phyloP scores from a whole-genome alignment of 805 yeast species.

The Candida manassasensis region DNA sequence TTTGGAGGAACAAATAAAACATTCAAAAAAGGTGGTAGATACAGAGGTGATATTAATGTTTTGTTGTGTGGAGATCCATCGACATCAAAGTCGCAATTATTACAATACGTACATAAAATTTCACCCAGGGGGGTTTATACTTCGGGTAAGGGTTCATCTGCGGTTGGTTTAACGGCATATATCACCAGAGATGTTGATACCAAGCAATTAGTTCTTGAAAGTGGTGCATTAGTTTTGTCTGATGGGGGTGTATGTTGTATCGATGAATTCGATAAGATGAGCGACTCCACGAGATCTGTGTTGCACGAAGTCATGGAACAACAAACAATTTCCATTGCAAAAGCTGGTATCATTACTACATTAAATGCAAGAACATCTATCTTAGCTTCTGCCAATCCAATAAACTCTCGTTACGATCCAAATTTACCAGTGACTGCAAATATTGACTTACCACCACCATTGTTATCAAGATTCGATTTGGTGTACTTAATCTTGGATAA shows the following conservation, averaged over 20 bases:
- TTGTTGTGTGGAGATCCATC: conserved; percentile 97
- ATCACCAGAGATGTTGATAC: conserved; percentile 93
- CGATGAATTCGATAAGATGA: conserved; percentile 99
- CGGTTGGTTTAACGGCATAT: conserved; percentile 97
- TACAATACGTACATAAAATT: conserved; percentile 93
- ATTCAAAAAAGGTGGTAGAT: conserved; percentile 85
- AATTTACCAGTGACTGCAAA: conserved; percentile 89
- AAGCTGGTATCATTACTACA: conserved; percentile 98
- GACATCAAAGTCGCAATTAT: conserved; percentile 89
- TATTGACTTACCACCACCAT: conserved; percentile 94
- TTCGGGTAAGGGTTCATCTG: conserved; percentile 98
- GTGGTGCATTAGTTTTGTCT: conserved; percentile 97
- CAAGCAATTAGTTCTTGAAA: conserved; percentile 85
- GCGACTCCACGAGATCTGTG: conserved; percentile 90
- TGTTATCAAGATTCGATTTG: conserved; percentile 89
- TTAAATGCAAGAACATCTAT: conserved; percentile 94
- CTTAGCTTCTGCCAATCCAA: conserved; percentile 96
- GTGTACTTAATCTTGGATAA: conserved; percentile 90
- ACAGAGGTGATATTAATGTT: conserved; percentile 93
- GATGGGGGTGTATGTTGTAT: conserved; percentile 98
- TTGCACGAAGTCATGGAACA: conserved; percentile 99
- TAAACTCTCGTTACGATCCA: conserved; percentile 94
- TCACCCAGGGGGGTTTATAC: conserved; percentile 98
- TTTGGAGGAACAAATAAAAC: conserved; percentile 95
- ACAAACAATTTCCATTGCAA: conserved; percentile 96